phyloP scores from a whole-genome alignment of 1,284 basidiomycete genomes.

The Cryptococcus sp. region DNA sequence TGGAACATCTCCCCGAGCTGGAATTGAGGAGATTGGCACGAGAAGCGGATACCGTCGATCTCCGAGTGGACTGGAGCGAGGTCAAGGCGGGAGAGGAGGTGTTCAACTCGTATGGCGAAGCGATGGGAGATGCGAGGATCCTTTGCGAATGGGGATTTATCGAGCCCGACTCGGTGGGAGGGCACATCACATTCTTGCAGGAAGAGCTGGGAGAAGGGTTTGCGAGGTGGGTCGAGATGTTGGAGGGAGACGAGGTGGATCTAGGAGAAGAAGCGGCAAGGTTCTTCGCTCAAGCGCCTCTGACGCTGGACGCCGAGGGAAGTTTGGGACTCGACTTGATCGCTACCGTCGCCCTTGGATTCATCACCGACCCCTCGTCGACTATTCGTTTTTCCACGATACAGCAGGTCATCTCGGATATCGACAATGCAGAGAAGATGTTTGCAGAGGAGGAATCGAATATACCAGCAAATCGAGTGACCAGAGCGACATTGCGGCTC shows the following conservation, averaged over 20 bases:
- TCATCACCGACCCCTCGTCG: constrained; percentile 13
- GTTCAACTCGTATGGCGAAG: constrained; percentile 77
- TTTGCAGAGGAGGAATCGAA: neutral
- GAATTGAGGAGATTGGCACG: constrained; percentile 9
- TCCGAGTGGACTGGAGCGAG: constrained; percentile 33
- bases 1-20: constrained; percentile 21
- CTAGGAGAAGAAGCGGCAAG: too few relatives aligned
- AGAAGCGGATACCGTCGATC: constrained; percentile 36
- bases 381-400: too few relatives aligned
- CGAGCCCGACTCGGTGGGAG: constrained; percentile 3
- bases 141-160: constrained; percentile 68
- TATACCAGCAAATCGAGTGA: too few relatives aligned
- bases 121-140: constrained; percentile 63
- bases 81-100: constrained; percentile 55
- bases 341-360: constrained; percentile 11
- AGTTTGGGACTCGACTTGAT: constrained; percentile 12
- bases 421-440: neutral
- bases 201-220: neutral
- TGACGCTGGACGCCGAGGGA: constrained; percentile 2
- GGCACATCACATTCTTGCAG: neutral
- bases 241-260: constrained; percentile 6
- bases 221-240: constrained; percentile 1
- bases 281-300: too few relatives aligned
- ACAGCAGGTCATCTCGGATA: neutral
- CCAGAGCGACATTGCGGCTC: too few relatives aligned